Evolutionary conservation across 805 yeast genomes (phyloP), one percentile per base, ranked within the genome.

Genomic region (Metschnikowia lunata): DNA sequence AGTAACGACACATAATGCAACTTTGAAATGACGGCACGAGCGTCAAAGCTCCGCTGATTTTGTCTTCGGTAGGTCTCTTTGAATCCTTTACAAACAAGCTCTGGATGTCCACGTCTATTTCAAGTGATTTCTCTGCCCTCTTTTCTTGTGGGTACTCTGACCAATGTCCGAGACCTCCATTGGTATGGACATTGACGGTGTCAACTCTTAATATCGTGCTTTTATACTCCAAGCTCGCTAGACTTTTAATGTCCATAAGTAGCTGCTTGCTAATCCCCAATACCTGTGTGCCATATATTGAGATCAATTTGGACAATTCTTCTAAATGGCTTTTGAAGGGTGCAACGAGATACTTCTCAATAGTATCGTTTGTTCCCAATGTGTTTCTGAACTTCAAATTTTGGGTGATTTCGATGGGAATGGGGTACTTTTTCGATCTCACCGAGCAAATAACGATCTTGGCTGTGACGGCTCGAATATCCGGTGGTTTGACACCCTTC

Each of bases 11-110:
- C 33, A 60, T 43, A 14, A 61, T 54, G 38, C 66, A 61, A 33
- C 62, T 59, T 42, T 62, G 64, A 45, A 60, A 61, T 11, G 56
- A 51, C 9, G 66, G 66, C 12, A 62, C 62, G 26, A 62, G 41
- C 26, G 50, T 45, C 37, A 54, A 46, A 6, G 54, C 58, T 11
- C 49, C 48, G n/a, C 36, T 39, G 37, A 45, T 12, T 34, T 45
- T 44, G 12, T 60, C 59, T 26, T 46, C 51, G 7, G 42, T 36
- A 14, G 43, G 47, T 4, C 45, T 36, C 30, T 40, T 40, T 12
- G 43, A 30, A 23, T 49, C 53, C 30, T 43, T 49, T 1, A 43
- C 32, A 35, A 46, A 48, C 12, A 51, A 40, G 28, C 44, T 40
- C 18, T 42, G 40, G 26, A 56, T 33, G 37, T 58, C 57, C 14